Percentiles rank a stretch among this genome's conserved stretches.
Conservation (phyloP, 2,329 filamentous ascomycete species). For the Blumeria graminis region DNA sequence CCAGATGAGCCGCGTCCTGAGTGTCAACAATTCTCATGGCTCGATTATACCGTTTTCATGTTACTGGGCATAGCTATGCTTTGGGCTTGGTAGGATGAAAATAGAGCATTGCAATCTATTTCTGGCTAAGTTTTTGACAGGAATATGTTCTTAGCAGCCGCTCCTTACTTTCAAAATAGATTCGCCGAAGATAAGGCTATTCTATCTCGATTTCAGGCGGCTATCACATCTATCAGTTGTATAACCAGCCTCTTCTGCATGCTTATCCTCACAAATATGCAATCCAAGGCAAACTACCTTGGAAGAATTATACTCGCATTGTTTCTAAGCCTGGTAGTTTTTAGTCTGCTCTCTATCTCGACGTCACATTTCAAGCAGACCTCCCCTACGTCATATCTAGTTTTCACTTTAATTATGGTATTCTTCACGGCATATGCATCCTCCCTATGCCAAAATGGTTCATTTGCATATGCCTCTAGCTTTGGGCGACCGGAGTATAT, state of each 20-base stretch:
- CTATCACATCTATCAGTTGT: conserved; percentile 69
- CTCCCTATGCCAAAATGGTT: conserved; percentile 75
- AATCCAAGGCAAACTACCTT: conserved; percentile 66
- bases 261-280: conserved; percentile 54
- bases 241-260: conserved; percentile 57
- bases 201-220: conserved; percentile 63
- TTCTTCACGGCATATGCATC: conserved; percentile 56
- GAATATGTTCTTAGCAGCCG: conserved; percentile 96
- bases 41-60: conserved; percentile 68
- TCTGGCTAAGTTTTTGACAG: conserved; percentile 21
- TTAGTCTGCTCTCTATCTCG: conserved; percentile 55
- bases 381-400: conserved; percentile 44
- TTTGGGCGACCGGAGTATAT: conserved; percentile 78
- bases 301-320: conserved; percentile 62
- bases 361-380: conserved; percentile 42
- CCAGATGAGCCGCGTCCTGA: conserved; percentile 2
- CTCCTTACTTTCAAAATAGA: conserved; percentile 73
- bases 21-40: conserved; percentile 45
- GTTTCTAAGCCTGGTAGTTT: conserved; percentile 51
- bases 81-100: conserved; percentile 64
- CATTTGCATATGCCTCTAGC: conserved; percentile 72
- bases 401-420: conserved; percentile 63
- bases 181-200: conserved; percentile 51
- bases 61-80: conserved; percentile 82
- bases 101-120: conserved; percentile 3